These are phyloP conservation scores for Poa annua DNA, from an alignment of 176 grass and related monocot species.

Conservation along the genomic window DNA sequence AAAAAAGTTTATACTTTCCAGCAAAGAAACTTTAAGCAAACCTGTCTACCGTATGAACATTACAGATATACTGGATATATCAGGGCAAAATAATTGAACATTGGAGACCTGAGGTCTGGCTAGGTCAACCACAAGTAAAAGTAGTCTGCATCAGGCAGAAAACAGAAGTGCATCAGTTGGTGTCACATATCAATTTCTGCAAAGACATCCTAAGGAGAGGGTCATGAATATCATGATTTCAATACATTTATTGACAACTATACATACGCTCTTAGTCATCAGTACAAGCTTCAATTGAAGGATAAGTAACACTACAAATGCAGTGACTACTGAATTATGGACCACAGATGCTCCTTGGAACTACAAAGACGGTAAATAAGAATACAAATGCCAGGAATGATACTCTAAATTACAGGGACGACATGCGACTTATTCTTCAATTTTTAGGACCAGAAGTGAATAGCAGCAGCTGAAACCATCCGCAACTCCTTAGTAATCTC, in stretches of 20 bases:
- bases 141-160: neutral
- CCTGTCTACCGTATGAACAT: constrained; percentile 5
- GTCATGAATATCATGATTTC: neutral
- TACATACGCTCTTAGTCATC: too few relatives aligned
- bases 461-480: neutral
- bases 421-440: neutral
- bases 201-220: neutral
- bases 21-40: neutral
- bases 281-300: neutral
- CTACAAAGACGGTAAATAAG: neutral
- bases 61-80: neutral
- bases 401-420: neutral
- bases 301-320: neutral
- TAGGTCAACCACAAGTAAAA: neutral
- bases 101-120: neutral
- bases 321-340: neutral
- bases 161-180: constrained; percentile 1
- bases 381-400: neutral
- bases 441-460: neutral
- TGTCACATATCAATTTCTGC: neutral
- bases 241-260: neutral
- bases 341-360: neutral
- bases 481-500: neutral
- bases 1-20: neutral
- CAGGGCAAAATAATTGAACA: neutral